Percentiles rank a stretch among this genome's conserved stretches.
These are phyloP conservation scores for Ascochyta viciae-villosae DNA, from an alignment of 2,329 filamentous ascomycete genomes.

Conservation along the genomic window DNA sequence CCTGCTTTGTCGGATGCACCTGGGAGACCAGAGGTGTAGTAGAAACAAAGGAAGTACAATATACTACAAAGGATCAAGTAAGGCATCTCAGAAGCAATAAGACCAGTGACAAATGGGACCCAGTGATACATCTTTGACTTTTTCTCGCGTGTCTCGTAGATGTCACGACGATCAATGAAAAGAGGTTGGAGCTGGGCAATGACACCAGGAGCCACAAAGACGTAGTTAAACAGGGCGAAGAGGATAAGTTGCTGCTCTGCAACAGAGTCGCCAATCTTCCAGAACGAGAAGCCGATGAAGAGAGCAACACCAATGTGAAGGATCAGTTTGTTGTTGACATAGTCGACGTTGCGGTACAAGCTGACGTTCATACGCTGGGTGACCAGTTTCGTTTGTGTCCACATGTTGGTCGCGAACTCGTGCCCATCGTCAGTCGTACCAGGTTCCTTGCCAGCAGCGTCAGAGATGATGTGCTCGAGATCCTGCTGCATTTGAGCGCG, in stretches of 20 bases:
- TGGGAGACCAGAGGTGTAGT: slow-evolving; percentile 59
- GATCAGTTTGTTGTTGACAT: slow-evolving; percentile 36
- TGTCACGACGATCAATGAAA: slow-evolving; percentile 52
- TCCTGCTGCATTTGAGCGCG: slow-evolving; percentile 44
- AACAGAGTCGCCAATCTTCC: slow-evolving; percentile 31
- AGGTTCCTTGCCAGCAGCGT: slow-evolving; percentile 48
- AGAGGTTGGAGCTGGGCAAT: slow-evolving; percentile 52
- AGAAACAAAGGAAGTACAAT: slow-evolving; percentile 70
- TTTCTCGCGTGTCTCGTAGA: slow-evolving; percentile 67
- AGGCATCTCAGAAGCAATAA: slow-evolving; percentile 73
- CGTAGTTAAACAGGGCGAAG: slow-evolving; percentile 60
- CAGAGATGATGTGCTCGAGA: slow-evolving; percentile 47
- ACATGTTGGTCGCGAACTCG: slow-evolving; percentile 40
- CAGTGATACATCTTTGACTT: slow-evolving; percentile 76
- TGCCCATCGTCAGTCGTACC: slow-evolving; percentile 50
- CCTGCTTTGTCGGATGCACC: slow-evolving; percentile 62
- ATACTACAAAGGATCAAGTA: slow-evolving; percentile 68
- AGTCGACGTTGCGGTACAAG: slow-evolving; percentile 35
- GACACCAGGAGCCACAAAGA: slow-evolving; percentile 51
- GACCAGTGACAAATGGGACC: slow-evolving; percentile 73
- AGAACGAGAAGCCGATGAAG: slow-evolving; percentile 40
- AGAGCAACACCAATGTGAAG: slow-evolving; percentile 35
- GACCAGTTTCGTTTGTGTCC: slow-evolving; percentile 34
- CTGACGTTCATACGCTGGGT: slow-evolving; percentile 31
- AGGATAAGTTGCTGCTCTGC: slow-evolving; percentile 53